Conservation (phyloP, 768 basidiomycete genomes). For the Tricholoma flavovirens region DNA sequence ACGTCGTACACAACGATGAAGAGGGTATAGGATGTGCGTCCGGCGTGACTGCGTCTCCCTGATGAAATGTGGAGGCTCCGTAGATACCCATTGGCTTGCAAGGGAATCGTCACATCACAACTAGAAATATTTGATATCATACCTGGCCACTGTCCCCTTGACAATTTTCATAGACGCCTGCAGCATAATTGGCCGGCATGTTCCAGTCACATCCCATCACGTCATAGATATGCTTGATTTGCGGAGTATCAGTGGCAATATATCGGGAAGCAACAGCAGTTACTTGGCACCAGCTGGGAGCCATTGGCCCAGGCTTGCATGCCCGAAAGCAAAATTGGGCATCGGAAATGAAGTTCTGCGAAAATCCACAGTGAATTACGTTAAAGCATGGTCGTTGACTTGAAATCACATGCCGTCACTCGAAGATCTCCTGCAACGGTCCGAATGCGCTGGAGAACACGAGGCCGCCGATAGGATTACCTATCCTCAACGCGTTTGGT, state of each 20-base stretch:
- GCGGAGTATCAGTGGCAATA: neutral
- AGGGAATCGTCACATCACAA: conserved; percentile 26
- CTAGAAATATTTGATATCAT: no score
- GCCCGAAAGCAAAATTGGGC: conserved; percentile 68
- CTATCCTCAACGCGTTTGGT: conserved; percentile 15
- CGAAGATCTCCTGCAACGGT: conserved; percentile 48
- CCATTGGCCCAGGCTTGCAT: conserved; percentile 46
- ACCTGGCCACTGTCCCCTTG: conserved; percentile 19
- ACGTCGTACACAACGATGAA: conserved; percentile 53
- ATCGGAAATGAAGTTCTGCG: conserved; percentile 56
- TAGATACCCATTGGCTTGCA: conserved; percentile 63
- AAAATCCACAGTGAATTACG: neutral
- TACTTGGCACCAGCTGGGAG: conserved; percentile 43
- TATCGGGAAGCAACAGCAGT: neutral
- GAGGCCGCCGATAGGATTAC: conserved; percentile 59
- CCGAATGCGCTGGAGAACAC: conserved; percentile 74
- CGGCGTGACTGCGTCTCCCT: conserved; percentile 55
- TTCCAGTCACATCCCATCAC: conserved; percentile 44
- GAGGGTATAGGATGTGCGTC: conserved; percentile 49
- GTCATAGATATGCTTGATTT: neutral
- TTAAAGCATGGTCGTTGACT: neutral
- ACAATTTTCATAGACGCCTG: conserved; percentile 40
- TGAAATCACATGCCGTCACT: conserved; percentile 52
- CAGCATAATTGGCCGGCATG: conserved; percentile 44
- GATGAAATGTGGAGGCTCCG: conserved; percentile 58